Percentiles rank a stretch among this genome's conserved stretches.
Evolutionary conservation across 176 grass and related monocot genomes (phyloP).

Genomic region (Triticum timopheevii): DNA sequence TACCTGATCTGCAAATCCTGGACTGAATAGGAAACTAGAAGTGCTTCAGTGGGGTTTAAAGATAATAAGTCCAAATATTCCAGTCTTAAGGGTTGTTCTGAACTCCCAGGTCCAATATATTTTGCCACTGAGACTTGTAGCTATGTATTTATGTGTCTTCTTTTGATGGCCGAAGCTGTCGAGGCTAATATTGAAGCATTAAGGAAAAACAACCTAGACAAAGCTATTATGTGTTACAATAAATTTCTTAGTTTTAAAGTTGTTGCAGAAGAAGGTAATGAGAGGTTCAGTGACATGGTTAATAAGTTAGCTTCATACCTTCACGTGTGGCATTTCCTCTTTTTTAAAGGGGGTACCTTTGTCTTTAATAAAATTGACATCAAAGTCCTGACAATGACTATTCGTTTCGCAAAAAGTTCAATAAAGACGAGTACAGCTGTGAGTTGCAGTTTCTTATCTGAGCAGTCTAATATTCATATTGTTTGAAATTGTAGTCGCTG

Average conservation of each 20-base stretch:
- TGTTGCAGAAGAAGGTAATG: constrained; percentile 78
- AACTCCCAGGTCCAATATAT: background rate
- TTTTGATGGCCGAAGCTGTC: constrained; percentile 36
- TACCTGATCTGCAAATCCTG: background rate
- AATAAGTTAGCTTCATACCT: background rate
- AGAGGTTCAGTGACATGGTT: background rate
- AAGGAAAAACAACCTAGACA: constrained; percentile 46
- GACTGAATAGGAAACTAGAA: background rate
- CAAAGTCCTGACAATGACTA: constrained; percentile 60
- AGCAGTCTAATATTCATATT: background rate
- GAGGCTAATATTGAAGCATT: constrained; percentile 45
- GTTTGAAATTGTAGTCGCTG: too few species aligned
- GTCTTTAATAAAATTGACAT: constrained; percentile 79
- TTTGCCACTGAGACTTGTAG: background rate
- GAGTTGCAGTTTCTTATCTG: constrained; percentile 33
- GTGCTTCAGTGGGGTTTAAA: background rate
- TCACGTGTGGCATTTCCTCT: constrained; percentile 5
- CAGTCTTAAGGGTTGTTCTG: background rate
- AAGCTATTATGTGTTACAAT: constrained; percentile 71
- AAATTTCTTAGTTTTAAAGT: constrained; percentile 73
- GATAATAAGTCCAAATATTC: background rate
- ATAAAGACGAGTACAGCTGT: constrained; percentile 67
- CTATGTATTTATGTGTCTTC: background rate
- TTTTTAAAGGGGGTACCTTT: constrained; percentile 56
- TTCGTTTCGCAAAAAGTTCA: constrained; percentile 64